Evolutionary conservation across 75 land plant genomes (phyloP), one percentile per base, ranked within the genome.

Genomic region (Cupressus sempervirens): DNA sequence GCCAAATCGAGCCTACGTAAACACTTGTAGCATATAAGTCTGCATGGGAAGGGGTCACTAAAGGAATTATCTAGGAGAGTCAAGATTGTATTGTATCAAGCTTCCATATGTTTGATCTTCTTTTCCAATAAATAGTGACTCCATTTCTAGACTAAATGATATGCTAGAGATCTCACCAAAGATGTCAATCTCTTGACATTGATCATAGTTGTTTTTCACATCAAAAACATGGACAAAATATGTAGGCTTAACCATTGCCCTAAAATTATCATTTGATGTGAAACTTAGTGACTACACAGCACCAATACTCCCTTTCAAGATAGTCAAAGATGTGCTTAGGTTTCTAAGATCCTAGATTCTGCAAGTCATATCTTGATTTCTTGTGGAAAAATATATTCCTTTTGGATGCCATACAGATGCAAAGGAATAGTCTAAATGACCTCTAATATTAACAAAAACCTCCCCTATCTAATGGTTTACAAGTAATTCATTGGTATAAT

Each of bases 181-280:
- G 29, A 91, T 83, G 85, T 91, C 91, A 36, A 91, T 88, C 79
- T 91, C 93, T 80, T 90, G 91, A 65, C 87, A 80, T 32, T 86
- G 89, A n/a, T 87, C 81, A 70, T 80, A 93, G 82, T 86, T 91
- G 65, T 62, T 84, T 46, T 91, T 91, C 0, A 87, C 86, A 84
- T 87, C 89, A 83, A 88, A 95, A 23, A 93, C 84, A 82, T 95
- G 95, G 32, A 95, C 93, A 85, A 93, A 93, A 82, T 94, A 94
- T 54, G 96, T 94, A 54, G 96, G 95, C 89, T 97, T 98, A 4
- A 98, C 96, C 93, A 93, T 92, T 54, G 95, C 95, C 91, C 96
- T 88, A 87, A 93, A 97, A 46, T 87, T 86, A 14, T 98, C 99
- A 88, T 97, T 98, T 35, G 94, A 90, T 68, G 93, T 85, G 87